Conservation (phyloP, 768 basidiomycete genomes). For the Russula abietina region DNA sequence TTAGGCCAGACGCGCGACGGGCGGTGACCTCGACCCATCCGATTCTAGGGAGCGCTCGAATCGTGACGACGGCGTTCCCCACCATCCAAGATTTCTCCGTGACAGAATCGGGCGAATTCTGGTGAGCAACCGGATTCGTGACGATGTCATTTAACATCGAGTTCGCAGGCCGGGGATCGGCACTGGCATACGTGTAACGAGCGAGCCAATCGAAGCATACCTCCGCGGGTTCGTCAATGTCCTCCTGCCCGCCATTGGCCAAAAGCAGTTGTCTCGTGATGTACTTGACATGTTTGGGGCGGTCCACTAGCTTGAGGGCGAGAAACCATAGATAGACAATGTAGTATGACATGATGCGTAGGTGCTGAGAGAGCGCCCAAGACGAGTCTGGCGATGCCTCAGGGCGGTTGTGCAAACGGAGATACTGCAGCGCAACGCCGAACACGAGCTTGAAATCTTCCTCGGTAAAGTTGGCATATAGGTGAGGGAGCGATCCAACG, state of each 20-base stretch:
- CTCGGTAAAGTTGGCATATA: constrained; percentile 89
- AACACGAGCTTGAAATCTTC: constrained; percentile 90
- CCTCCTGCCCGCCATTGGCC: constrained; percentile 68
- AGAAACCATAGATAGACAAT: constrained; percentile 95
- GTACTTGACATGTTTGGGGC: constrained; percentile 74
- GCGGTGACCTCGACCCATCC: constrained; percentile 89
- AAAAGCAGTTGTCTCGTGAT: constrained; percentile 82
- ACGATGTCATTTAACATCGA: constrained; percentile 77
- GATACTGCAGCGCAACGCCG: constrained; percentile 87
- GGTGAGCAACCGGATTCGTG: constrained; percentile 44
- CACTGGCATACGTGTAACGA: constrained; percentile 88
- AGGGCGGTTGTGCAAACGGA: constrained; percentile 78
- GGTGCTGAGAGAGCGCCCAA: constrained; percentile 87
- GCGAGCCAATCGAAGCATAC: constrained; percentile 98
- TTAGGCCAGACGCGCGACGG: constrained; percentile 83
- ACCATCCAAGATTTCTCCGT: constrained; percentile 78
- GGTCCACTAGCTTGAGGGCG: constrained; percentile 73
- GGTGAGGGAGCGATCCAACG: constrained; percentile 68
- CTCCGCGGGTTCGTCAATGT: constrained; percentile 84
- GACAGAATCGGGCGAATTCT: constrained; percentile 36
- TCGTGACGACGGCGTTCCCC: constrained; percentile 79
- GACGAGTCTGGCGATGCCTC: constrained; percentile 56
- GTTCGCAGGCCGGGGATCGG: constrained; percentile 81
- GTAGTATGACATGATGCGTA: constrained; percentile 83
- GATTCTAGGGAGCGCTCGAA: constrained; percentile 60